These are phyloP conservation scores for Ceratocystis lukuohia DNA, from an alignment of 2,329 filamentous ascomycete genomes.

Conservation along the genomic window DNA sequence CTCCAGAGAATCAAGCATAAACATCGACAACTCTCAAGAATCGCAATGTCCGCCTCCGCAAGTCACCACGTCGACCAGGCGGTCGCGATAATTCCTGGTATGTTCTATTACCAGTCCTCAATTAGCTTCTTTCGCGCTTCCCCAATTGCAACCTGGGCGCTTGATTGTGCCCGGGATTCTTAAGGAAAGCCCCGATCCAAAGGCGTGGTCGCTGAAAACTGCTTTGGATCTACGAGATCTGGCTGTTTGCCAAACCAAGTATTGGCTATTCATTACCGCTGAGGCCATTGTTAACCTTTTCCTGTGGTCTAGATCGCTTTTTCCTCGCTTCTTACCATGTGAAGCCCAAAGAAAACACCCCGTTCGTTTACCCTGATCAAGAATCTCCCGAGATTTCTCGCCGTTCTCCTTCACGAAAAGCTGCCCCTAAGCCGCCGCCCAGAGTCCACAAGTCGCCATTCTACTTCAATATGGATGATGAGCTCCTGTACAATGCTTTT, in stretches of 20 bases:
- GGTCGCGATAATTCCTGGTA: constrained; percentile 93
- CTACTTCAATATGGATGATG: constrained; percentile 92
- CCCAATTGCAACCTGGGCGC: background rate
- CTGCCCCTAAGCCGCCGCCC: constrained; percentile 30
- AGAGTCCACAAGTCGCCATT: constrained; percentile 44
- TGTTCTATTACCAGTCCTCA: constrained; percentile 24
- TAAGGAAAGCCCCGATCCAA: no score
- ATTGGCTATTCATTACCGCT: no score
- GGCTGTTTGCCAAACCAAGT: no score
- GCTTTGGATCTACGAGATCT: no score
- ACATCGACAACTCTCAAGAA: background rate
- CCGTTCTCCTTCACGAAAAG: constrained; percentile 35
- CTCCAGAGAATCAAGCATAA: background rate
- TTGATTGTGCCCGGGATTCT: no score
- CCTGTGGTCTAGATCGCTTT: constrained; percentile 57
- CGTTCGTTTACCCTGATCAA: constrained; percentile 62
- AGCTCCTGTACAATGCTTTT: constrained; percentile 91
- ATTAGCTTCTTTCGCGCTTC: no score
- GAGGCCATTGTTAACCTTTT: background rate
- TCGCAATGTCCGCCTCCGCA: constrained; percentile 15
- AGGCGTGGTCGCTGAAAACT: no score
- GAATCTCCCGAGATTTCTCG: constrained; percentile 26
- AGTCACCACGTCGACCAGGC: constrained; percentile 41
- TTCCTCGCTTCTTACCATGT: constrained; percentile 88
- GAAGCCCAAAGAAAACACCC: constrained; percentile 64